These are phyloP conservation scores for Volutella citrinella DNA, from an alignment of 2,329 filamentous ascomycete genomes.

Conservation along the genomic window DNA sequence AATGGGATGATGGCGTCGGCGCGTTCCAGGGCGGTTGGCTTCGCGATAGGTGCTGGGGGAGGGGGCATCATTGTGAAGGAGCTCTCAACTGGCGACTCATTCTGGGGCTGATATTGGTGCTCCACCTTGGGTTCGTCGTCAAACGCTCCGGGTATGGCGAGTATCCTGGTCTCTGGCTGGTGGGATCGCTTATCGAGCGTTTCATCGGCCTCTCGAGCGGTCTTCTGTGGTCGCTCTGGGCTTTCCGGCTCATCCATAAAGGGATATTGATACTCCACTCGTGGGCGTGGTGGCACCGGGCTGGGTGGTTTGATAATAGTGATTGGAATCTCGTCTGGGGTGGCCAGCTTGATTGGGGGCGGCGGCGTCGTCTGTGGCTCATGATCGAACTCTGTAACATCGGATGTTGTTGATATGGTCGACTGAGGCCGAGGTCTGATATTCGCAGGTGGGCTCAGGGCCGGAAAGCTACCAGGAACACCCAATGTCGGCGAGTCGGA, in stretches of 20 bases:
- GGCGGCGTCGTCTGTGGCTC: constrained; percentile 62
- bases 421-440: constrained; percentile 53
- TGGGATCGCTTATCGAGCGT: constrained; percentile 14
- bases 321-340: constrained; percentile 22
- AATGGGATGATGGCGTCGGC: constrained; percentile 28
- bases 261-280: constrained; percentile 47
- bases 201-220: constrained; percentile 15
- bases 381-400: constrained; percentile 68
- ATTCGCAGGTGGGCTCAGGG: constrained; percentile 33
- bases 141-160: constrained; percentile 28
- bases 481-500: constrained; percentile 65
- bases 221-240: constrained; percentile 10
- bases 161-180: constrained; percentile 7
- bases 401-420: constrained; percentile 57
- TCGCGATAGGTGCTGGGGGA: constrained; percentile 22
- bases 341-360: constrained; percentile 20
- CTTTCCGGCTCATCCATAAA: constrained; percentile 44
- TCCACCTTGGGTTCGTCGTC: constrained; percentile 36
- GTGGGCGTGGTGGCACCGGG: constrained; percentile 25
- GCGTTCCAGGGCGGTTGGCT: constrained; percentile 5
- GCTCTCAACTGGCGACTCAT: constrained; percentile 34
- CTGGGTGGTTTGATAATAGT: constrained; percentile 27
- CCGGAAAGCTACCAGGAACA: constrained; percentile 61
- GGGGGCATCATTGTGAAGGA: constrained; percentile 50
- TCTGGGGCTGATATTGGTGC: constrained; percentile 9